These are phyloP conservation scores for Chalara sp. DNA, from an alignment of 2,329 filamentous ascomycete species.

Conservation along the genomic window DNA sequence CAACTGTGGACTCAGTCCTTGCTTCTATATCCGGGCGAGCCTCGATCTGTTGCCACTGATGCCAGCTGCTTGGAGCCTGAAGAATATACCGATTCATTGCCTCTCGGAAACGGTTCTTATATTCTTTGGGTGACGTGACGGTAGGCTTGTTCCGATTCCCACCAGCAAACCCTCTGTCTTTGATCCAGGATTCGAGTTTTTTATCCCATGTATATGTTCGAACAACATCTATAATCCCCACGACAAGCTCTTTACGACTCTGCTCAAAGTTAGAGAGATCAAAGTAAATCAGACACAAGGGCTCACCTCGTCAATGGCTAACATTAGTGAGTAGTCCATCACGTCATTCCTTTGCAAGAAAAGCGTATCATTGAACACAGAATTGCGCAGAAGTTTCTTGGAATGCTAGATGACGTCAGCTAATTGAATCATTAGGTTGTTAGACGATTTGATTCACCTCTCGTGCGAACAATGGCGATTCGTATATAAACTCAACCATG, in stretches of 20 bases:
- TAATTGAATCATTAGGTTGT: no score
- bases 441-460: conserved; percentile 38
- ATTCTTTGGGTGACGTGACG: conserved; percentile 92
- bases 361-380: conserved; percentile 95
- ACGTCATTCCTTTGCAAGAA: conserved; percentile 93
- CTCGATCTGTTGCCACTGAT: conserved; percentile 10
- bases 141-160: conserved; percentile 79
- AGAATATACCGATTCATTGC: conserved; percentile 82
- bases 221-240: conserved; percentile 98
- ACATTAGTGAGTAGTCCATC: conserved; percentile 99
- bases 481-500: conserved; percentile 98
- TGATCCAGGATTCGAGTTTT: conserved; percentile 99
- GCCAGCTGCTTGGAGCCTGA: conserved; percentile 19
- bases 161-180: conserved; percentile 75
- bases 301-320: conserved; percentile 76
- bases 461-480: conserved; percentile 88
- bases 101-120: conserved; percentile 91
- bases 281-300: no score
- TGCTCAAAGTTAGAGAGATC: conserved; percentile 5
- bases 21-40: neutral
- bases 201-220: conserved; percentile 99
- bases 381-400: conserved; percentile 84
- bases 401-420: conserved; percentile 49
- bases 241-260: conserved; percentile 78
- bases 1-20: neutral